phyloP scores from a whole-genome alignment of 192 early-diverging fungal genomes.

The Cetraspora pellucida region DNA sequence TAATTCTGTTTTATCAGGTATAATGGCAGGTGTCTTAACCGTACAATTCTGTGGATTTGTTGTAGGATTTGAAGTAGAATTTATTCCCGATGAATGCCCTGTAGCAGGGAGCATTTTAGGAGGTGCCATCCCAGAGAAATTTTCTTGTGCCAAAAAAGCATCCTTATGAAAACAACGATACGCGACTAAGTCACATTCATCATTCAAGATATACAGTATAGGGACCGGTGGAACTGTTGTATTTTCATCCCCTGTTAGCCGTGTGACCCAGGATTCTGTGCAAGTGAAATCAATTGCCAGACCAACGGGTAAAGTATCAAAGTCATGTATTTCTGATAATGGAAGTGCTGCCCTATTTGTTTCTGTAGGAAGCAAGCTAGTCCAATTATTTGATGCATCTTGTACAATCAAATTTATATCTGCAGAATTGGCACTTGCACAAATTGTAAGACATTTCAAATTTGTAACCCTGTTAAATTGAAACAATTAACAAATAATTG shows the following conservation, averaged over 20 bases:
- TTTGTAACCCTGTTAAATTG: conserved; percentile 41
- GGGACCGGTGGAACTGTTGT: conserved; percentile 62
- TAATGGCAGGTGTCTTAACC: too few relatives aligned
- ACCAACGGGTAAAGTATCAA: conserved; percentile 71
- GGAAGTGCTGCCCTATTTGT: conserved; percentile 58
- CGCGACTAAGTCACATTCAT: conserved; percentile 62
- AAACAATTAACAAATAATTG: neutral
- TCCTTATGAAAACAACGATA: conserved; percentile 67
- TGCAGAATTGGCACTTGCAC: conserved; percentile 45
- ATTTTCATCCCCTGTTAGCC: conserved; percentile 53
- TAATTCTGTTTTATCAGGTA: too few relatives aligned
- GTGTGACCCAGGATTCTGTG: conserved; percentile 37
- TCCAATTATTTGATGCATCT: conserved; percentile 58
- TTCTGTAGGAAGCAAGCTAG: conserved; percentile 69
- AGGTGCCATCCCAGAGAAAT: conserved; percentile 48
- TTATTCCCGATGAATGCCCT: conserved; percentile 8
- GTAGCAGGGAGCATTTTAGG: conserved; percentile 1
- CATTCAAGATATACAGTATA: conserved; percentile 71
- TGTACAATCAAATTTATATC: conserved; percentile 57
- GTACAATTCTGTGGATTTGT: too few relatives aligned
- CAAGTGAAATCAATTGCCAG: conserved; percentile 75
- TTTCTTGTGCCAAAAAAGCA: conserved; percentile 46
- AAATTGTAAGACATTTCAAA: conserved; percentile 44
- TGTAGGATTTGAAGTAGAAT: neutral
- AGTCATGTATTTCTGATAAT: conserved; percentile 47